These are phyloP conservation scores for Fusarium neocosmosporiellum DNA, from an alignment of 2,329 filamentous ascomycete species.

Conservation along the genomic window DNA sequence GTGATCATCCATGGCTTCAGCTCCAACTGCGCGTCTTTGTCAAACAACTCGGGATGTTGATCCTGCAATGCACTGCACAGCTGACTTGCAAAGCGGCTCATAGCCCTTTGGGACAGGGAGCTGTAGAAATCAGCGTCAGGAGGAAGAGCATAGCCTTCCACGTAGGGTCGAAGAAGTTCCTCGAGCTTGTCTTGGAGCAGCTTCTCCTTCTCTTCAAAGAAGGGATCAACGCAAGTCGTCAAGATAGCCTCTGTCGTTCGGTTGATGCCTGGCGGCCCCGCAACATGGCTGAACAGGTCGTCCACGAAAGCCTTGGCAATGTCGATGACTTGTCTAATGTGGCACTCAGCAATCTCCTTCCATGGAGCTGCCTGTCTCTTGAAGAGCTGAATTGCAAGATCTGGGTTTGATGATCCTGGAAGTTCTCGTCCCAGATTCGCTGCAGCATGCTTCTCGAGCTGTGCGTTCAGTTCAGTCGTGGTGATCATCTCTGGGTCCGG, in stretches of 20 bases:
- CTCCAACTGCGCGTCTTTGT: neutral
- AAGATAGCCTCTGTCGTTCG: slow-evolving; percentile 39
- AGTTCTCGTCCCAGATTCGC: slow-evolving; percentile 55
- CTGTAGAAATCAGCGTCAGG: slow-evolving; percentile 47
- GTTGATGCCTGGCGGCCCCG: slow-evolving; percentile 30
- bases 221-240: slow-evolving; percentile 44
- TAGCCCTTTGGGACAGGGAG: neutral
- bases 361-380: slow-evolving; percentile 52
- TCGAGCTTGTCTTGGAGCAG: slow-evolving; percentile 49
- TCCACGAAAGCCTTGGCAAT: slow-evolving; percentile 52
- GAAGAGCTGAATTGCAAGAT: slow-evolving; percentile 54
- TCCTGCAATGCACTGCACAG: slow-evolving; percentile 16
- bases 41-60: slow-evolving; percentile 38
- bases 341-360: slow-evolving; percentile 50
- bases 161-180: slow-evolving; percentile 54
- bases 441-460: slow-evolving; percentile 49
- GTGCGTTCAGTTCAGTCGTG: slow-evolving; percentile 20
- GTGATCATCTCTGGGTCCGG: slow-evolving; percentile 40
- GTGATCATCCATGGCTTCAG: slow-evolving; percentile 9
- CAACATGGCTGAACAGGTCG: slow-evolving; percentile 48
- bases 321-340: slow-evolving; percentile 47
- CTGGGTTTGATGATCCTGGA: slow-evolving; percentile 51
- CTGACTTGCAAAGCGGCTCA: slow-evolving; percentile 21
- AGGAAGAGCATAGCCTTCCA: slow-evolving; percentile 42
- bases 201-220: slow-evolving; percentile 46